A percentile compares a stretch with the other conserved stretches of the same genome.
These are phyloP conservation scores for Alternaria infectoria DNA, from an alignment of 2,329 filamentous ascomycete species.

Conservation along the genomic window DNA sequence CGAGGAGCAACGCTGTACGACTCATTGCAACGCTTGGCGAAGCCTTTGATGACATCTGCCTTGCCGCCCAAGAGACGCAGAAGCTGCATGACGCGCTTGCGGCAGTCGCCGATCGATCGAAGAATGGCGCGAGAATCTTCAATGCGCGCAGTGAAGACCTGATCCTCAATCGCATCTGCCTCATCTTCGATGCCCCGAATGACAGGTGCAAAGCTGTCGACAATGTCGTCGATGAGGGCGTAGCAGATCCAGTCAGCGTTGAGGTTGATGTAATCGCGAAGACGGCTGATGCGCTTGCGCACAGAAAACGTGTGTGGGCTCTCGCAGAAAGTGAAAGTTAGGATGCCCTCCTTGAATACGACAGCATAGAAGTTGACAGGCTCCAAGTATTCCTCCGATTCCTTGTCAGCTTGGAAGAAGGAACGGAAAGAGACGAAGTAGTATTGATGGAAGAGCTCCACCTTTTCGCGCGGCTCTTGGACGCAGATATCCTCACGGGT, in stretches of 20 bases:
- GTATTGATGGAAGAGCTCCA: slow-evolving; percentile 95
- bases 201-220: slow-evolving; percentile 90
- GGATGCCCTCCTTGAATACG: slow-evolving; percentile 91
- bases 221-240: slow-evolving; percentile 96
- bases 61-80: slow-evolving; percentile 94
- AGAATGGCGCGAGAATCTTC: slow-evolving; percentile 90
- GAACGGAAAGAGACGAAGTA: slow-evolving; percentile 98
- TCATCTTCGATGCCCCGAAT: slow-evolving; percentile 87
- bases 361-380: slow-evolving; percentile 97
- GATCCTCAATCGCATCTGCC: slow-evolving; percentile 92
- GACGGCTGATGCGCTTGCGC: slow-evolving; percentile 84
- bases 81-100: slow-evolving; percentile 93
- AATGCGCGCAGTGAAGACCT: slow-evolving; percentile 88
- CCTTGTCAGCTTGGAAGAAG: slow-evolving; percentile 82
- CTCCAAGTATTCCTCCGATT: slow-evolving; percentile 82
- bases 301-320: slow-evolving; percentile 90
- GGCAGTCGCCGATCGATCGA: slow-evolving; percentile 84
- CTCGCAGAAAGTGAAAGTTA: slow-evolving; percentile 91
- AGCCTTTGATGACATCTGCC: slow-evolving; percentile 96
- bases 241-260: slow-evolving; percentile 99
- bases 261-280: slow-evolving; percentile 93
- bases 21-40: slow-evolving; percentile 98
- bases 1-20: slow-evolving; percentile 94
- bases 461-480: slow-evolving; percentile 96
- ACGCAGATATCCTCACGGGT: slow-evolving; percentile 96